These are phyloP conservation scores for Lagenaria siceraria DNA, from an alignment of 306 rosid genomes.

Conservation along the genomic window DNA sequence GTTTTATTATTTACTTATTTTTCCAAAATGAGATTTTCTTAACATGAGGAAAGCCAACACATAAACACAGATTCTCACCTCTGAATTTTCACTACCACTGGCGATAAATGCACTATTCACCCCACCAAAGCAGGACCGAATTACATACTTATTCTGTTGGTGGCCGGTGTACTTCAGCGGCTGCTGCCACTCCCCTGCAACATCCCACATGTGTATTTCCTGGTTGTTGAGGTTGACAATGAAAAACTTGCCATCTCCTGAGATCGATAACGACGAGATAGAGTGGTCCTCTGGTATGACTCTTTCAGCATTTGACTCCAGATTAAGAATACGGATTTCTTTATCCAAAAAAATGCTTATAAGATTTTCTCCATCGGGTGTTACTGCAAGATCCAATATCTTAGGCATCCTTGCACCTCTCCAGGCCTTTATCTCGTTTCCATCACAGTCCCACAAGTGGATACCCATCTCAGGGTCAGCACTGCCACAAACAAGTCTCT, in stretches of 20 bases:
- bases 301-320: constrained; percentile 49
- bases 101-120: constrained; percentile 58
- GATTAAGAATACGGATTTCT: constrained; percentile 53
- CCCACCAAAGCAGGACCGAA: constrained; percentile 89
- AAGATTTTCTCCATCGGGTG: constrained; percentile 72
- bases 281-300: constrained; percentile 58
- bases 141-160: constrained; percentile 63
- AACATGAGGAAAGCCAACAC: background rate
- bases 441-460: constrained; percentile 79
- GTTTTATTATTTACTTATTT: no score
- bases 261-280: constrained; percentile 48
- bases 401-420: constrained; percentile 80
- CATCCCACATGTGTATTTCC: constrained; percentile 93
- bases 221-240: constrained; percentile 80
- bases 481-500: constrained; percentile 78
- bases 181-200: constrained; percentile 52
- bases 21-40: no score
- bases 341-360: constrained; percentile 68
- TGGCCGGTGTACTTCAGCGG: constrained; percentile 48
- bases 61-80: constrained; percentile 27
- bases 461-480: constrained; percentile 73
- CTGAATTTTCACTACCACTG: constrained; percentile 81
- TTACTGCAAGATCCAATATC: constrained; percentile 69
- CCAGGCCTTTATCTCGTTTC: constrained; percentile 76
- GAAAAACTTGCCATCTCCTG: constrained; percentile 65